Base-by-base conservation (phyloP, 306 rosid genomes). In the Acacia confusa region DNA sequence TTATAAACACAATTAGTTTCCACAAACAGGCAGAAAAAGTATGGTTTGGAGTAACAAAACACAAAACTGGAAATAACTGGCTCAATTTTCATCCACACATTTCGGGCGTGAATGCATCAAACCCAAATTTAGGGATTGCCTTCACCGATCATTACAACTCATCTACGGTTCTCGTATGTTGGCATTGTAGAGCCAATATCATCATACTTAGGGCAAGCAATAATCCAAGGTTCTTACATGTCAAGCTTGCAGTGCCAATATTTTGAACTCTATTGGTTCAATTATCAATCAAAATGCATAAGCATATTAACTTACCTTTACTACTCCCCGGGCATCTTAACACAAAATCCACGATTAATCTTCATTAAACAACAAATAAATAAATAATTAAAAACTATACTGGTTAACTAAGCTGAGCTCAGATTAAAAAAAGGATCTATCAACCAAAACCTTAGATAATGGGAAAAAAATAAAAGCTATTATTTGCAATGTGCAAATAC, bases 271-370 rank as follows among this genome's bases (percentile, higher is more conserved):
- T 43, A 52, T 57, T 70, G 9, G 9, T 48, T 50, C 47, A 36
- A 50, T 71, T 72, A 61, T 63, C 38, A 50, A n/a, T 78, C 53
- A 60, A 79, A 70, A 61, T 41, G 24, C n/a, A 70, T 55, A 76
- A 30, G 63, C 38, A 75, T 57, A 61, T 15, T 43, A 17, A 41
- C 66, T 53, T 52, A 22, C 52, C 52, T 63, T 63, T 63, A 14
- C 68, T 28, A 27, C 40, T 27, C 76, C 79, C 9, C 28, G 16
- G 44, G 14, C 58, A 70, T 78, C 55, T 50, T 11, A 50, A 70
- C 44, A 84, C 44, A 84, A 43, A 28, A 72, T 71, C 24, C 15
- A 44, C 38, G 41, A 45, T 27, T 63, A 63, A 63, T 27, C 67
- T 61, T 25, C 67, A 61, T n/a, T 24, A 34, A 38, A 32, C 75